Percentiles rank a stretch among this genome's conserved stretches.
phyloP scores from a whole-genome alignment of 306 rosid genomes.

The Prunus dulcis region DNA sequence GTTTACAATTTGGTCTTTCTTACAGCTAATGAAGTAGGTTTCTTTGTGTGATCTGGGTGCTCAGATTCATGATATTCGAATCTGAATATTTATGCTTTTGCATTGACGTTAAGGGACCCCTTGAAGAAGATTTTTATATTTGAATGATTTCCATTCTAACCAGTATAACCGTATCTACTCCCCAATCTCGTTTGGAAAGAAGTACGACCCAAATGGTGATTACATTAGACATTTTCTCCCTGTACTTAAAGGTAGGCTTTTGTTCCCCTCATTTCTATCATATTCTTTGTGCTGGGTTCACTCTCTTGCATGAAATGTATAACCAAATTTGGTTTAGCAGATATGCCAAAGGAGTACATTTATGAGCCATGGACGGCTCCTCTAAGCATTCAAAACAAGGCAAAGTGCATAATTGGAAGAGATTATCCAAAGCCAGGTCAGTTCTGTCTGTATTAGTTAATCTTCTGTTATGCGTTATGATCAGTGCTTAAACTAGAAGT shows the following conservation, averaged over 20 bases:
- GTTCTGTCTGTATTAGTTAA: constrained; percentile 23
- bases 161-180: constrained; percentile 94
- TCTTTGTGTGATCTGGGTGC: background rate
- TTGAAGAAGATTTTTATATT: background rate
- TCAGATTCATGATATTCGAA: constrained; percentile 10
- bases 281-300: constrained; percentile 13
- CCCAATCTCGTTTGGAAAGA: constrained; percentile 85
- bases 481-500: background rate
- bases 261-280: constrained; percentile 13
- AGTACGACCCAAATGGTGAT: constrained; percentile 86
- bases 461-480: background rate
- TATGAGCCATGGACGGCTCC: constrained; percentile 99
- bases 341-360: constrained; percentile 86
- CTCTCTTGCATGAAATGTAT: constrained; percentile 3
- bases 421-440: constrained; percentile 91
- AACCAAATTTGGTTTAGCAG: constrained; percentile 37
- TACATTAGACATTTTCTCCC: constrained; percentile 88
- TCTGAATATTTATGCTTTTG: background rate
- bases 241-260: constrained; percentile 52
- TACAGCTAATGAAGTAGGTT: background rate
- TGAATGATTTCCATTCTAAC: constrained; percentile 20
- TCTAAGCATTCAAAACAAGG: constrained; percentile 72
- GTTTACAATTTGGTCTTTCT: background rate
- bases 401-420: constrained; percentile 83
- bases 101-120: background rate